These are phyloP conservation scores for Trichoderma atrobrunneum DNA, from an alignment of 2,329 filamentous ascomycete species.

Conservation along the genomic window DNA sequence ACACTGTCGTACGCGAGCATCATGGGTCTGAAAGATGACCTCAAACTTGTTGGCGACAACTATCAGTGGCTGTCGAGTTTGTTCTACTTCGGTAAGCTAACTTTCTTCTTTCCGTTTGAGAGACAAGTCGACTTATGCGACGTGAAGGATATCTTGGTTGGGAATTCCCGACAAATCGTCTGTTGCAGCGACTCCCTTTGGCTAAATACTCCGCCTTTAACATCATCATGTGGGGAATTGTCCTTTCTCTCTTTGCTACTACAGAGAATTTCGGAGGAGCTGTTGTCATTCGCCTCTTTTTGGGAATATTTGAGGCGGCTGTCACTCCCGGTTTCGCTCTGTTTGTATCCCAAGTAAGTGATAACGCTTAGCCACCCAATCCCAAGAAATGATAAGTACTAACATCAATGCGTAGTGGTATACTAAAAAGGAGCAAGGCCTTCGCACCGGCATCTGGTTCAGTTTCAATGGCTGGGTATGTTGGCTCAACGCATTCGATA, in stretches of 20 bases:
- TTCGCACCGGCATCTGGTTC: constrained; percentile 17
- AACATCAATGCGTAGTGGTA: constrained; percentile 2
- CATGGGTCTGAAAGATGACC: constrained; percentile 16
- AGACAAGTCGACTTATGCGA: background rate
- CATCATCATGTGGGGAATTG: constrained; percentile 20
- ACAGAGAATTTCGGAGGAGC: constrained; percentile 17
- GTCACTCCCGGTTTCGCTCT: constrained; percentile 15
- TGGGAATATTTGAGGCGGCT: constrained; percentile 20
- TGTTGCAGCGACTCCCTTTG: constrained; percentile 17
- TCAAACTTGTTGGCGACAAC: constrained; percentile 17
- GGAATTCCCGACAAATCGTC: constrained; percentile 18
- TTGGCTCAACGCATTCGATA: background rate
- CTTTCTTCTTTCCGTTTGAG: no score
- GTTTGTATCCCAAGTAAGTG: constrained; percentile 13
- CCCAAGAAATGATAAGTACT: background rate
- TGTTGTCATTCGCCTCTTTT: constrained; percentile 20
- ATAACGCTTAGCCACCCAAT: background rate
- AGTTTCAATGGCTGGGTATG: constrained; percentile 19
- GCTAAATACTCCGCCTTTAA: constrained; percentile 21
- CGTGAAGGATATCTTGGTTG: constrained; percentile 17
- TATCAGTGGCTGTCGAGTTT: constrained; percentile 19
- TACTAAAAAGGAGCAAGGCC: constrained; percentile 17
- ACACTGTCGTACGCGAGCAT: constrained; percentile 20
- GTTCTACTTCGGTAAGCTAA: constrained; percentile 17
- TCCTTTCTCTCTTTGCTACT: constrained; percentile 13